These are phyloP conservation scores for Eucalyptus curtisii DNA, from an alignment of 345 rosid species.

Conservation along the genomic window DNA sequence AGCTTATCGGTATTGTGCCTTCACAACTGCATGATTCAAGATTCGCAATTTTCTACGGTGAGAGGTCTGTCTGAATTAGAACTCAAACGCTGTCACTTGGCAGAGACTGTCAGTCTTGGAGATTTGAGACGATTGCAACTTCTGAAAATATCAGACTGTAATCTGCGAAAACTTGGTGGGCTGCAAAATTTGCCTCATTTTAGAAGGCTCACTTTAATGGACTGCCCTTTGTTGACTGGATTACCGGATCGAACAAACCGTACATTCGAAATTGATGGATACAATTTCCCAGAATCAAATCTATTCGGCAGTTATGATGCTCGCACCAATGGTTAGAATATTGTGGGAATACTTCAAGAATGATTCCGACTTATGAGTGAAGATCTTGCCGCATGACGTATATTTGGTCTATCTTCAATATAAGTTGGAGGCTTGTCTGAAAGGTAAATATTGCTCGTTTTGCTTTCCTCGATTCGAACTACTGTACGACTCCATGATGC, in stretches of 20 bases:
- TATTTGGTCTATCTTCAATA: background rate
- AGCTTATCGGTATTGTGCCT: background rate
- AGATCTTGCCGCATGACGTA: background rate
- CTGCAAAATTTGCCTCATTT: background rate
- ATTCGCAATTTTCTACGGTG: background rate
- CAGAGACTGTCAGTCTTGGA: rapidly evolving
- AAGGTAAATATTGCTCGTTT: background rate
- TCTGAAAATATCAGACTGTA: background rate
- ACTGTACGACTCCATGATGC: too few relatives aligned
- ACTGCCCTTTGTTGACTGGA: background rate
- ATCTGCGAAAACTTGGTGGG: background rate
- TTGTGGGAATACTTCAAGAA: too few relatives aligned
- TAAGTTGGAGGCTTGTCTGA: background rate
- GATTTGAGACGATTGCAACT: background rate
- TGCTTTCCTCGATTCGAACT: too few relatives aligned
- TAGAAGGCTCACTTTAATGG: background rate
- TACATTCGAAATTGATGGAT: background rate
- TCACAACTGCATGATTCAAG: rapidly evolving
- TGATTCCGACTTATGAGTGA: background rate
- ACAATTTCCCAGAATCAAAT: too few relatives aligned
- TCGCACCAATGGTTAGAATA: background rate
- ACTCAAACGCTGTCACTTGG: background rate
- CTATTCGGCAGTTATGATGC: background rate
- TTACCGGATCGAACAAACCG: background rate
- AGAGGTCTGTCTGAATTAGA: background rate